Base-by-base conservation (phyloP, 345 rosid genomes). In the Boechera divaricarpa region DNA sequence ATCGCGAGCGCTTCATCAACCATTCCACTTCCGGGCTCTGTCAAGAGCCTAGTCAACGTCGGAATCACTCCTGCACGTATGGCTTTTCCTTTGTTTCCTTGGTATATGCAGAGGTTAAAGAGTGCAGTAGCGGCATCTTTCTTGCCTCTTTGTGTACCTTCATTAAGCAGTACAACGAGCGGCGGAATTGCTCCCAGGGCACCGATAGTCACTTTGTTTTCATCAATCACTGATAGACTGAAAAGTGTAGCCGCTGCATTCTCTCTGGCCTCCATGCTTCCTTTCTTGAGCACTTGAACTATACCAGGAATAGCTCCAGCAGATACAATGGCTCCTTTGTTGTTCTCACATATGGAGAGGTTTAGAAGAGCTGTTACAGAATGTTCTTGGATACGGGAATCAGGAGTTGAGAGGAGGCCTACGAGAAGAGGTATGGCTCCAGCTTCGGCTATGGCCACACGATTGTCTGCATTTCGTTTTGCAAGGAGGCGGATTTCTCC, bases 231-330 rank as follows among this genome's bases (percentile, higher is more conserved):
- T 1, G 99, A 95, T 48, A 95, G 90, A 83, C 99, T 95, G 79
- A 95, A 95, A 58, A 95, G 97, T 15, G 99, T 88, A 24, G 99
- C 99, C 2, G 99, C 99, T 2, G 99, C 98, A 72, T 95, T 95
- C 82, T 95, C 99, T 77, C 98, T 89, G 16, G 99, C 99, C 66
- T 92, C 98, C 99, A 92, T 95, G 90, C 96, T 92, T 39, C 99
- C 99, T 76, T 83, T 95, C 86, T 87, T 95, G 39, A 95, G 96
- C 48, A 95, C 99, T 70, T 84, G 93, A 58, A 92, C 96, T 58
- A 95, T 91, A 73, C 98, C 93, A 10, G 96, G 99, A 76, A 95
- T 92, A 35, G 99, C 99, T 56, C 97, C 97, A 55, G 87, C 88
- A 29, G 89, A 80, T 69, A 95, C 86, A 48, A 95, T 95, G 76